These are phyloP conservation scores for Chrysanthemum lavandulifolium DNA, from an alignment of 129 eudicot genomes.

Conservation along the genomic window DNA sequence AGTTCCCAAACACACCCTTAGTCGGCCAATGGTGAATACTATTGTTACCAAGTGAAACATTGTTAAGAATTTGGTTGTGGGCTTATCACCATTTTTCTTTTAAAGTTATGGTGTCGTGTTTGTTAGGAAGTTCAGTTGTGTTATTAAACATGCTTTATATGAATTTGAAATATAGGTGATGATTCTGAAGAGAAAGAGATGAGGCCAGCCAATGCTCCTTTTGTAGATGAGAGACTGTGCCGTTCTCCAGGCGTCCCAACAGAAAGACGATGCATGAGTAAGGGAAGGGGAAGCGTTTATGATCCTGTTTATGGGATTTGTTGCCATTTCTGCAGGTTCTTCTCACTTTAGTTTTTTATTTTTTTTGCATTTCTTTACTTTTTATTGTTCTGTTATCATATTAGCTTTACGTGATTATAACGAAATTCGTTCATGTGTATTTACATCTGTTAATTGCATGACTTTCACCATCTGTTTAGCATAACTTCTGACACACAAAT, in stretches of 20 bases:
- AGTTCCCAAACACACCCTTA: too few relatives aligned
- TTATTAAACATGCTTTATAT: not conserved
- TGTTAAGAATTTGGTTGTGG: not conserved
- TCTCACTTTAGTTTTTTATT: not conserved
- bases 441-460: too few relatives aligned
- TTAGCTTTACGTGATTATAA: too few relatives aligned
- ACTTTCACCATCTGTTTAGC: too few relatives aligned
- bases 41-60: not conserved
- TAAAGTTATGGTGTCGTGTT: not conserved
- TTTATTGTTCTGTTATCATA: too few relatives aligned
- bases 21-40: too few relatives aligned
- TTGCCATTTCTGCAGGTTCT: conserved; percentile 78
- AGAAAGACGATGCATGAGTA: conserved; percentile 57
- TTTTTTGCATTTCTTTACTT: not conserved
- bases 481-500: too few relatives aligned
- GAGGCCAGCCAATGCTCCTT: conserved; percentile 58
- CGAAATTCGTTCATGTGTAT: too few relatives aligned
- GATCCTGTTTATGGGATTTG: conserved; percentile 73
- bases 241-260: conserved; percentile 36
- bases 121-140: not conserved
- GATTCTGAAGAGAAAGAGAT: conserved; percentile 31
- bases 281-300: conserved; percentile 60
- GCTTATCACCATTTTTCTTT: not conserved
- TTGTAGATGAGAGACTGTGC: conserved; percentile 28
- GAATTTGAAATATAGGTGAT: conserved; percentile 20